Conservation (phyloP, 176 grass and related monocot genomes). For the Poa pratensis region DNA sequence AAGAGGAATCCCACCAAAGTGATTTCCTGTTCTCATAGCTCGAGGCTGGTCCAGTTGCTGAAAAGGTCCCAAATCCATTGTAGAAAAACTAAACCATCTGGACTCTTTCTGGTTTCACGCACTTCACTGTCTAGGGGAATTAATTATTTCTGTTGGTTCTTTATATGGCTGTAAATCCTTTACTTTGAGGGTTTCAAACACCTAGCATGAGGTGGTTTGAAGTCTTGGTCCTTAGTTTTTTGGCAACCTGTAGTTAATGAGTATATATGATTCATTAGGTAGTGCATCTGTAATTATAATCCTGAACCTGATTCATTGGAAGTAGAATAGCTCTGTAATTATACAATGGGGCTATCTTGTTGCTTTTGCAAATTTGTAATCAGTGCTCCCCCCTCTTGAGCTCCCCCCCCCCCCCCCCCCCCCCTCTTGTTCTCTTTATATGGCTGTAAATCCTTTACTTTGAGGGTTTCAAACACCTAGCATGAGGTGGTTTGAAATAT, state of each 20-base stretch:
- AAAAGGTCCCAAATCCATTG: background rate
- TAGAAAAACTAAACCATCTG: conserved; percentile 3
- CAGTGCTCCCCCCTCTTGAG: background rate
- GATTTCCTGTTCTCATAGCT: background rate
- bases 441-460: background rate
- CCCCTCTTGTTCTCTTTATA: too few species aligned
- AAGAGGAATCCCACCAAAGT: background rate
- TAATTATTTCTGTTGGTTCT: background rate
- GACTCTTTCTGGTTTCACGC: background rate
- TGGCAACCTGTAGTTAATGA: background rate
- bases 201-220: background rate
- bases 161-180: background rate
- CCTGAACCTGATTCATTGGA: too few species aligned
- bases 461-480: background rate
- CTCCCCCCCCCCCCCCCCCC: too few species aligned
- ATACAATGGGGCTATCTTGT: background rate
- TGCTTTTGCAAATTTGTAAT: background rate
- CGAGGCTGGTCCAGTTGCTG: background rate
- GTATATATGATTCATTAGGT: background rate
- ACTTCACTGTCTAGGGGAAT: background rate
- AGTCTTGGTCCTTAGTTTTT: background rate
- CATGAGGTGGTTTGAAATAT: background rate
- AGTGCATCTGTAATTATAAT: background rate
- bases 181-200: background rate
- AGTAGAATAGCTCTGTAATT: background rate